These are phyloP conservation scores for Tricharina praecox DNA, from an alignment of 495 filamentous ascomycete genomes.

Conservation along the genomic window DNA sequence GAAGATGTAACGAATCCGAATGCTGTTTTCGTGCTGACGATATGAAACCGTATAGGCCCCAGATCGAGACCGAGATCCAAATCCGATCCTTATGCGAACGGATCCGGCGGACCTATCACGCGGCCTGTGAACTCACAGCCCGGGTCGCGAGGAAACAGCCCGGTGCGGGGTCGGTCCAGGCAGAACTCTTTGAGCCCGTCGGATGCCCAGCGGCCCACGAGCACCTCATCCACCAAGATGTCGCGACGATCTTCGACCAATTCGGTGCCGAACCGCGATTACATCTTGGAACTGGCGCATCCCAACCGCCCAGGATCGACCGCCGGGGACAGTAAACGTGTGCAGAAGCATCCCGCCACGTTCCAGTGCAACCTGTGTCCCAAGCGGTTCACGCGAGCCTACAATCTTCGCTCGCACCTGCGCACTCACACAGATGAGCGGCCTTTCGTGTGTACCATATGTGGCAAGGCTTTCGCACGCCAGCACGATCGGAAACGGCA, in stretches of 20 bases:
- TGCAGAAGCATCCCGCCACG: conserved; percentile 88
- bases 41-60: no score
- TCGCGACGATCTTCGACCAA: conserved; percentile 51
- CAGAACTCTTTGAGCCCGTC: conserved; percentile 32
- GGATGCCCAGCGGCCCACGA: conserved; percentile 33
- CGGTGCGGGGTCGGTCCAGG: conserved; percentile 28
- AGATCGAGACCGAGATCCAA: conserved; percentile 45
- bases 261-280: conserved; percentile 73
- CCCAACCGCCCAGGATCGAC: conserved; percentile 59
- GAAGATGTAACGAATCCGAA: no score
- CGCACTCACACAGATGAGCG: conserved; percentile 86
- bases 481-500: conserved; percentile 86
- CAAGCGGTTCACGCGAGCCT: conserved; percentile 74
- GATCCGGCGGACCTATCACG: conserved; percentile 30
- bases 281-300: conserved; percentile 80
- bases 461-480: conserved; percentile 89
- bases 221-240: conserved; percentile 38
- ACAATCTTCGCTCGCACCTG: conserved; percentile 80
- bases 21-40: no score
- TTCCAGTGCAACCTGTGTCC: conserved; percentile 77
- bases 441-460: conserved; percentile 88
- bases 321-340: conserved; percentile 46
- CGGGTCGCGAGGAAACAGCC: conserved; percentile 13
- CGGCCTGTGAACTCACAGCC: conserved; percentile 31
- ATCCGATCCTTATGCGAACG: conserved; percentile 50